Conservation (phyloP, 805 yeast species). For the Blastobotrys muscicola region DNA sequence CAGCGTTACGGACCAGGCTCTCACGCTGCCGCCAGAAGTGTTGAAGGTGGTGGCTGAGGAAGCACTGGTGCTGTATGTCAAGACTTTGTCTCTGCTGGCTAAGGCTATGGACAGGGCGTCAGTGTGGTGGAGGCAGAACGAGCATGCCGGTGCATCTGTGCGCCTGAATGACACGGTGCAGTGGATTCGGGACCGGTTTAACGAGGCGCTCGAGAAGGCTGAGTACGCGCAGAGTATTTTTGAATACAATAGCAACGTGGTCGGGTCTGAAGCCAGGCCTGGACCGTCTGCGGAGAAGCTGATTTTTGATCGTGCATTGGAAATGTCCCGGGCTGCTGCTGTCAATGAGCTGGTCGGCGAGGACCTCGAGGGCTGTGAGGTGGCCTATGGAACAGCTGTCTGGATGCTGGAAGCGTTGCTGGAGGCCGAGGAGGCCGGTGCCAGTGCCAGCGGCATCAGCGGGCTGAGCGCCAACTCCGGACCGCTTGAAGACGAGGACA, state of each 20-base stretch:
- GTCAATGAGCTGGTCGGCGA: slow-evolving; percentile 72
- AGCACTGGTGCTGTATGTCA: slow-evolving; percentile 76
- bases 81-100: slow-evolving; percentile 71
- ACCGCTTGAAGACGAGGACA: slow-evolving; percentile 60
- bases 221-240: slow-evolving; percentile 51
- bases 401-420: slow-evolving; percentile 92
- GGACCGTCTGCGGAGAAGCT: slow-evolving; percentile 61
- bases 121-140: slow-evolving; percentile 72
- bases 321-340: slow-evolving; percentile 87
- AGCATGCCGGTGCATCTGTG: slow-evolving; percentile 21
- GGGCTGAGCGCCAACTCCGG: background rate
- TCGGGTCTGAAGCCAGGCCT: background rate
- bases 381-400: slow-evolving; percentile 80
- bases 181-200: slow-evolving; percentile 84
- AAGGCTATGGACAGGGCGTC: slow-evolving; percentile 80
- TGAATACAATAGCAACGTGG: slow-evolving; percentile 1
- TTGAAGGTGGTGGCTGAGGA: slow-evolving; percentile 59
- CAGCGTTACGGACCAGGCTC: slow-evolving; percentile 29
- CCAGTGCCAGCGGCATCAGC: slow-evolving; percentile 1
- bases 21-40: slow-evolving; percentile 24
- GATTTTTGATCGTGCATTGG: slow-evolving; percentile 87
- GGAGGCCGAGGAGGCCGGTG: slow-evolving; percentile 35
- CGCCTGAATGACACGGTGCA: slow-evolving; percentile 50
- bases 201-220: slow-evolving; percentile 82
- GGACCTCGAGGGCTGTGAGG: slow-evolving; percentile 68